A percentile compares a stretch with the other conserved stretches of the same genome.
These are phyloP conservation scores for Aspergillus candidus DNA, from an alignment of 2,329 filamentous ascomycete genomes.

Conservation along the genomic window DNA sequence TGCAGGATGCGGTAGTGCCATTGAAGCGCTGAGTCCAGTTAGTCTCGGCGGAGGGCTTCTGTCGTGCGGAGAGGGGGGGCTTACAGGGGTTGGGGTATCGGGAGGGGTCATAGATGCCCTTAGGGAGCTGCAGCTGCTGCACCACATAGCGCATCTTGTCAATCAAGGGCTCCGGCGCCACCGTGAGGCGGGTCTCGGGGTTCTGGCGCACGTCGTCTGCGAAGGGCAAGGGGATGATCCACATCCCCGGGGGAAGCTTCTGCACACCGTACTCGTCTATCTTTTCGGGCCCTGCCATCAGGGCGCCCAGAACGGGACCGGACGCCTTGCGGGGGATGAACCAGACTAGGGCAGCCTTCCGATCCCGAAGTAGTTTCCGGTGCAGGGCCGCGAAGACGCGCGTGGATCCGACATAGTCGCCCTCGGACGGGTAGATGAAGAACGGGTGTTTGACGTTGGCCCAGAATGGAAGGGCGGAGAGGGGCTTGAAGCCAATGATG, in stretches of 20 bases:
- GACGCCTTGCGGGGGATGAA: slow-evolving; percentile 77
- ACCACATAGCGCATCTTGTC: slow-evolving; percentile 78
- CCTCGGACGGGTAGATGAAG: slow-evolving; percentile 91
- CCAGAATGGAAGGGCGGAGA: slow-evolving; percentile 70
- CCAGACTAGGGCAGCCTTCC: slow-evolving; percentile 85
- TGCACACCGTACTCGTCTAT: slow-evolving; percentile 62
- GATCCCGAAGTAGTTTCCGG: slow-evolving; percentile 71
- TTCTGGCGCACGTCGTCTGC: slow-evolving; percentile 78
- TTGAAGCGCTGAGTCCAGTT: slow-evolving; percentile 57
- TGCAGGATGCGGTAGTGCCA: slow-evolving; percentile 98
- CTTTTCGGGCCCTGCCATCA: slow-evolving; percentile 68
- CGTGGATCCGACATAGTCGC: slow-evolving; percentile 82
- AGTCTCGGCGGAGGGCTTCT: background rate
- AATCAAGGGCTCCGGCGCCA: slow-evolving; percentile 63
- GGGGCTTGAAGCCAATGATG: slow-evolving; percentile 88
- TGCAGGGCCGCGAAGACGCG: slow-evolving; percentile 88
- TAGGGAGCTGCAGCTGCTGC: slow-evolving; percentile 82
- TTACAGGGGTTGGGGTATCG: slow-evolving; percentile 78
- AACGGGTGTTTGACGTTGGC: slow-evolving; percentile 78
- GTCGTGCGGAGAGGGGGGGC: slow-evolving; percentile 4
- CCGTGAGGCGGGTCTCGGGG: slow-evolving; percentile 55
- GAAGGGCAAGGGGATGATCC: slow-evolving; percentile 82
- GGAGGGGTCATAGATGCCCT: slow-evolving; percentile 71
- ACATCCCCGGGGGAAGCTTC: slow-evolving; percentile 73
- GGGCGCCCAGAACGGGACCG: slow-evolving; percentile 69